Percentiles rank a stretch among this genome's conserved stretches.
Evolutionary conservation across 169 alveolate species (phyloP).

Genomic region (Toxoplasma gondii): DNA sequence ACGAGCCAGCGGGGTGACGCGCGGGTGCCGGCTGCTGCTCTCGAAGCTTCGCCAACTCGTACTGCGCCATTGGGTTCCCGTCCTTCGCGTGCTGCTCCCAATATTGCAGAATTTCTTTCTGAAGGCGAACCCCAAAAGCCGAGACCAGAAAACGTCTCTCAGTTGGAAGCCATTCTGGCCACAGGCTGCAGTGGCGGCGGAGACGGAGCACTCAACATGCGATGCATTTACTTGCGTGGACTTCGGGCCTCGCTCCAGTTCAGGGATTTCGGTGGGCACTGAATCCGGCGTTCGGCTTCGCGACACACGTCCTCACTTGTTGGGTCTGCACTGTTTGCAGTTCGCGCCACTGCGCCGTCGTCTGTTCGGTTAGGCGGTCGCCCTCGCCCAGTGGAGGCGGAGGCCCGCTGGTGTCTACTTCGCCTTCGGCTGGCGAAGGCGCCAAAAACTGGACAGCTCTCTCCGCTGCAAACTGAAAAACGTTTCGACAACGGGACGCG

Average conservation of each 20-base stretch:
- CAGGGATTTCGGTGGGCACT: too few relatives aligned
- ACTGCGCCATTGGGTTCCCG: slow-evolving; percentile 59
- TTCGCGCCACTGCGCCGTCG: not conserved
- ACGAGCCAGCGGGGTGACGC: not conserved
- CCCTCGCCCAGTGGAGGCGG: slow-evolving; percentile 36
- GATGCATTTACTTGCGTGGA: not conserved
- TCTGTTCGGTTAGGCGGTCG: slow-evolving; percentile 31
- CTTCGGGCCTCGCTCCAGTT: not conserved
- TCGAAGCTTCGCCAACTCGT: slow-evolving; percentile 50
- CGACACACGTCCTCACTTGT: slow-evolving; percentile 19
- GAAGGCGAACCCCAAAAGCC: not conserved
- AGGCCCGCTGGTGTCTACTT: slow-evolving; percentile 1
- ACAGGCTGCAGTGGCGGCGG: not conserved
- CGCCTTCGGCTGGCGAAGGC: not conserved
- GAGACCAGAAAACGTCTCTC: not conserved
- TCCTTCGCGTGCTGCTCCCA: slow-evolving; percentile 57
- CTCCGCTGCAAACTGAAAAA: slow-evolving; percentile 12
- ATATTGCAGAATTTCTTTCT: slow-evolving; percentile 49
- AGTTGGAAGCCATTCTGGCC: not conserved
- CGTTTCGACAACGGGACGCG: not conserved
- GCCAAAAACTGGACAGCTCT: slow-evolving; percentile 21
- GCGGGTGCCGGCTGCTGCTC: slow-evolving; percentile 20
- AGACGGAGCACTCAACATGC: not conserved
- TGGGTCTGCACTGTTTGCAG: slow-evolving; percentile 16
- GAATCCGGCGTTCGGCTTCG: not conserved